Evolutionary conservation across 2,329 filamentous ascomycete species (phyloP).

Genomic region (Diaporthe destruens): DNA sequence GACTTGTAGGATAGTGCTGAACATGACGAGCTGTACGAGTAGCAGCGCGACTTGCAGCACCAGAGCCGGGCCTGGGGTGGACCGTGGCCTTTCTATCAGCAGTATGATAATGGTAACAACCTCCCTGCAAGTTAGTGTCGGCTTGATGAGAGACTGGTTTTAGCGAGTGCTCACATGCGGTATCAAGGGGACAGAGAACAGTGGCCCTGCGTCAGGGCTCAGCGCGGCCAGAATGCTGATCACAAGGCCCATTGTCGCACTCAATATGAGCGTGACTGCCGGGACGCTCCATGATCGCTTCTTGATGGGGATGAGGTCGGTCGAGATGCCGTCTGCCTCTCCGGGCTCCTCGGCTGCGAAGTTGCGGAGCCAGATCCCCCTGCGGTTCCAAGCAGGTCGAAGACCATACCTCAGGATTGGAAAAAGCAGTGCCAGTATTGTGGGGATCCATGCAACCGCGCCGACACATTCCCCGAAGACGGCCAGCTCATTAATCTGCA

Average conservation of each 20-base stretch:
- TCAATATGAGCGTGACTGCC: constrained; percentile 28
- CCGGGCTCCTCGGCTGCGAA: constrained; percentile 49
- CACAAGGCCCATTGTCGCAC: constrained; percentile 30
- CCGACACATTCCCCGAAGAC: constrained; percentile 50
- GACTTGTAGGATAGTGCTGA: constrained; percentile 51
- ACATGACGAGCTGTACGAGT: constrained; percentile 48
- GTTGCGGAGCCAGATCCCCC: constrained; percentile 51
- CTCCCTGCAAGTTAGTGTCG: constrained; percentile 23
- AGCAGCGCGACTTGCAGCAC: constrained; percentile 61
- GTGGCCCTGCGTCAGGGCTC: constrained; percentile 30
- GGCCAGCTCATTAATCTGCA: constrained; percentile 40
- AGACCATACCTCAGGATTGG: constrained; percentile 50
- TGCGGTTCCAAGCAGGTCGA: constrained; percentile 49
- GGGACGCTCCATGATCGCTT: constrained; percentile 19
- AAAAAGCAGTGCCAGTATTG: constrained; percentile 48
- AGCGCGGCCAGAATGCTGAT: constrained; percentile 34
- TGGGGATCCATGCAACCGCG: constrained; percentile 50
- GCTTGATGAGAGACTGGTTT: neutral
- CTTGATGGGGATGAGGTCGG: constrained; percentile 21
- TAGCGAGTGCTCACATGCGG: constrained; percentile 37
- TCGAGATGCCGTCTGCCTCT: constrained; percentile 31
- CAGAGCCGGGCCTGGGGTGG: constrained; percentile 81
- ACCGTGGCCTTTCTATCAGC: constrained; percentile 37
- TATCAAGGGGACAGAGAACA: constrained; percentile 40
- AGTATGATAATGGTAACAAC: constrained; percentile 32